phyloP scores from a whole-genome alignment of 225 moss, liverwort and hornwort species.

The Lunularia cruciata region DNA sequence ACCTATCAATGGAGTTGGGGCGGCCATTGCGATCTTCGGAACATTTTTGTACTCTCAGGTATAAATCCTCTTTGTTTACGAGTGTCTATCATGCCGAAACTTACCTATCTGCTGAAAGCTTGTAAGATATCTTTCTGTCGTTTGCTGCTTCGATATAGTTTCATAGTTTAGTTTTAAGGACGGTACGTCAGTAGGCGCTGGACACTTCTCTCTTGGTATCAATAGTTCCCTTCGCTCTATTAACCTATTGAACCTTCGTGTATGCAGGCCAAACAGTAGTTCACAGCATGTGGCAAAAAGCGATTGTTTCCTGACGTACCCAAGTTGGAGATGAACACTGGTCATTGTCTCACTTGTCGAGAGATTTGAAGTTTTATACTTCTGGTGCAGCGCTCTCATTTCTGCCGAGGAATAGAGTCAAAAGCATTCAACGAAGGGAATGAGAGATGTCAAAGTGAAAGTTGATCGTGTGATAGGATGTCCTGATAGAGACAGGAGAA shows the following conservation, averaged over 20 bases:
- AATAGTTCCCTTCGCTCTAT: not conserved
- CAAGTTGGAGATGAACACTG: not conserved
- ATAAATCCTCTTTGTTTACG: constrained; percentile 1
- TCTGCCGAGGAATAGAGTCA: not conserved
- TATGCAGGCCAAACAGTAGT: constrained; percentile 28
- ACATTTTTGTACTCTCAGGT: constrained; percentile 97
- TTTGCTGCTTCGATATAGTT: not conserved
- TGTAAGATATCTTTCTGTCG: not conserved
- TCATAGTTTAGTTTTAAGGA: too few species aligned
- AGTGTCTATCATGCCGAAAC: too few species aligned
- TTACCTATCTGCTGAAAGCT: not conserved
- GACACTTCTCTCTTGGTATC: not conserved
- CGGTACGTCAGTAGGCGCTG: too few species aligned
- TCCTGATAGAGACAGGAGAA: not conserved
- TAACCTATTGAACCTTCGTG: not conserved
- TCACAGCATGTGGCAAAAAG: not conserved
- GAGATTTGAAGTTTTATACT: not conserved
- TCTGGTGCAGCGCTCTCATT: constrained; percentile 3
- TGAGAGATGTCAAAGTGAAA: not conserved
- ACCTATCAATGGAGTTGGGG: constrained; percentile 82
- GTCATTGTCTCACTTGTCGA: not conserved
- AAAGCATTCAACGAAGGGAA: not conserved
- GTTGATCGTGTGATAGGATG: not conserved
- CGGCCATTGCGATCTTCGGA: constrained; percentile 83
- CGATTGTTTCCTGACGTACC: not conserved